Evolutionary conservation across 2,329 filamentous ascomycete species (phyloP).

Genomic region (Endocalyx cinctus): DNA sequence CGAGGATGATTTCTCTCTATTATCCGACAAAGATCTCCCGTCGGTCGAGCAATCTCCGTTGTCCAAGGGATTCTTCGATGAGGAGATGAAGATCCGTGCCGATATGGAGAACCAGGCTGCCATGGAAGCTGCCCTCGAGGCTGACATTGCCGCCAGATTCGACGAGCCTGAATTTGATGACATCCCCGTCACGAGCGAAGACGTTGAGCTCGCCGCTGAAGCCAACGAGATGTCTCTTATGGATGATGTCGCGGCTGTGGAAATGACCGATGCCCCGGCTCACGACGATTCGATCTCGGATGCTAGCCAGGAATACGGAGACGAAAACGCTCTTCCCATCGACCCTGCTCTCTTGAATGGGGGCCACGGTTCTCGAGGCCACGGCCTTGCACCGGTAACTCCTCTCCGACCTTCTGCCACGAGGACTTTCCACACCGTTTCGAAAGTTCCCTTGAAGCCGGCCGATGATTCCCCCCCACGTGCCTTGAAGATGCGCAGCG

Average conservation of each 20-base stretch:
- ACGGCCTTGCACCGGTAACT: slow-evolving; percentile 43
- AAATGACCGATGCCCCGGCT: slow-evolving; percentile 25
- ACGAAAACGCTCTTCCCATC: slow-evolving; percentile 59
- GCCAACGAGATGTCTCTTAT: slow-evolving; percentile 57
- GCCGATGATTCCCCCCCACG: slow-evolving; percentile 54
- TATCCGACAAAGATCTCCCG: slow-evolving; percentile 18
- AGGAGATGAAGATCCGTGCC: slow-evolving; percentile 48
- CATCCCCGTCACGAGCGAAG: slow-evolving; percentile 48
- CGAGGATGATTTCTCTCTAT: slow-evolving; percentile 21
- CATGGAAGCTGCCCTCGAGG: slow-evolving; percentile 29
- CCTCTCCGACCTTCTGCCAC: slow-evolving; percentile 46
- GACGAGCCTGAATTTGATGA: slow-evolving; percentile 38
- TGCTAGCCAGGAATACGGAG: slow-evolving; percentile 61
- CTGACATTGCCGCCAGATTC: slow-evolving; percentile 31
- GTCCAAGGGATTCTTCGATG: slow-evolving; percentile 55
- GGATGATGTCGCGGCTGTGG: slow-evolving; percentile 37
- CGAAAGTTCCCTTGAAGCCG: slow-evolving; percentile 70
- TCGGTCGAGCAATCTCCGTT: slow-evolving; percentile 31
- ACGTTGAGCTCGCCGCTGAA: slow-evolving; percentile 53
- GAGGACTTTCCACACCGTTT: slow-evolving; percentile 66
- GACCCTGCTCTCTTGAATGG: slow-evolving; percentile 41
- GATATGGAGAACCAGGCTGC: slow-evolving; percentile 29
- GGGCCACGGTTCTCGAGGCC: slow-evolving; percentile 9
- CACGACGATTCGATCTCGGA: slow-evolving; percentile 52
- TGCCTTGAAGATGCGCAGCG: slow-evolving; percentile 44